phyloP scores from a whole-genome alignment of 352 stramenopile genomes.

The Thalassiosira oceanica region DNA sequence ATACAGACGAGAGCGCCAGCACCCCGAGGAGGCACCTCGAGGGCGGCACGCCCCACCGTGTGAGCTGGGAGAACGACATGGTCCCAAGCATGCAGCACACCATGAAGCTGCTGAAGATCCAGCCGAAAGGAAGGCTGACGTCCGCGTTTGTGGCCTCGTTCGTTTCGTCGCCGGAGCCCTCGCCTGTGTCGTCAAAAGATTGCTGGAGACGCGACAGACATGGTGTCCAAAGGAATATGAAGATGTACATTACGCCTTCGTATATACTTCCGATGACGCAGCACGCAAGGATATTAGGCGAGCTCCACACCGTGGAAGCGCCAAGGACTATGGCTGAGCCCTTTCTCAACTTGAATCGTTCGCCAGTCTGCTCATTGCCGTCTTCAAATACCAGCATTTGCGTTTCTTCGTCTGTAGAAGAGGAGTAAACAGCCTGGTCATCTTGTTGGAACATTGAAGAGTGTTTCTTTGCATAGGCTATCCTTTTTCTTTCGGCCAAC shows the following conservation, averaged over 20 bases:
- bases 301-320: too few species aligned
- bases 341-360: too few species aligned
- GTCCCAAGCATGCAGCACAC: slow-evolving; percentile 76
- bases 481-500: too few species aligned
- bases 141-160: too few species aligned
- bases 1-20: slow-evolving; percentile 67
- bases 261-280: slow-evolving; percentile 77
- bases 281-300: slow-evolving; percentile 71
- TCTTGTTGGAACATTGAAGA: too few species aligned
- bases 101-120: slow-evolving; percentile 82
- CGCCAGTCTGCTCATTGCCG: too few species aligned
- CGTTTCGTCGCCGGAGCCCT: too few species aligned
- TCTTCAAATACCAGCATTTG: too few species aligned
- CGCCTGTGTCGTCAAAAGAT: slow-evolving; percentile 30
- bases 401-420: too few species aligned
- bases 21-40: slow-evolving; percentile 70
- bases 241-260: slow-evolving; percentile 83
- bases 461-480: too few species aligned
- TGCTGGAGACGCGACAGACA: slow-evolving; percentile 52
- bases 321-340: too few species aligned
- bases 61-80: slow-evolving; percentile 56
- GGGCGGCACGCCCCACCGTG: slow-evolving; percentile 35
- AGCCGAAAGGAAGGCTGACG: slow-evolving; percentile 70
- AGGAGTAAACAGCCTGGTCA: too few species aligned
- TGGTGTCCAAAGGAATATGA: slow-evolving; percentile 81